These are phyloP conservation scores for Zoysia pacifica DNA, from an alignment of 176 grass and related monocot species.

Conservation along the genomic window DNA sequence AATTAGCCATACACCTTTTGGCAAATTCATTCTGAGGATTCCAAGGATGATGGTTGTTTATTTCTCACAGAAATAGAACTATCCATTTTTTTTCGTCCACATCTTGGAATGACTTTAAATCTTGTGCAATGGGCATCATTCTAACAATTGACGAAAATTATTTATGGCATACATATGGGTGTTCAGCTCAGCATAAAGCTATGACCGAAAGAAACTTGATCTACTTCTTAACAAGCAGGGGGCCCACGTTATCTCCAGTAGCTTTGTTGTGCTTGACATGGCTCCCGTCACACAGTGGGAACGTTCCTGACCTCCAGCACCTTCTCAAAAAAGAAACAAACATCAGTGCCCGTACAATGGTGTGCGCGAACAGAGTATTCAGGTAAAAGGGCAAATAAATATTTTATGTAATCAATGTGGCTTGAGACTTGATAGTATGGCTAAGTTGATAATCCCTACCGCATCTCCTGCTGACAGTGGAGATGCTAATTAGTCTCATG, in stretches of 20 bases:
- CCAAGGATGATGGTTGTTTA: not conserved
- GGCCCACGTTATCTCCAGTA: constrained; percentile 89
- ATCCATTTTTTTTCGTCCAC: not conserved
- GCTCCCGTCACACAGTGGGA: constrained; percentile 86
- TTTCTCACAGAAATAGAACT: not conserved
- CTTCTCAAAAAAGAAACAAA: constrained; percentile 41
- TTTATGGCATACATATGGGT: not conserved
- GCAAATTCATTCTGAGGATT: not conserved
- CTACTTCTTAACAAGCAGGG: constrained; percentile 90
- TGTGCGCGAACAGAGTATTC: not conserved
- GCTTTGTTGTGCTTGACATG: constrained; percentile 98
- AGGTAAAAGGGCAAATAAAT: not conserved
- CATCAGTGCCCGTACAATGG: not conserved
- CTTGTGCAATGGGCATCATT: not conserved
- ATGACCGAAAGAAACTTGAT: constrained; percentile 12
- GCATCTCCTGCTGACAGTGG: not conserved
- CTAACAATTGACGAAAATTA: not conserved
- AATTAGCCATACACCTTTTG: not conserved
- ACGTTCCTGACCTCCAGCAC: constrained; percentile 95
- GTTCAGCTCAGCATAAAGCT: constrained; percentile 12
- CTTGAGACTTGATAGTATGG: not conserved
- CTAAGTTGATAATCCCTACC: not conserved
- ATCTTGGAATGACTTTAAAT: not conserved
- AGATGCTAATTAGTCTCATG: not conserved
- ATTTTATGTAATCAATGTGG: not conserved